Conservation (phyloP, 768 basidiomycete species). For the Amanita polypyramis region DNA sequence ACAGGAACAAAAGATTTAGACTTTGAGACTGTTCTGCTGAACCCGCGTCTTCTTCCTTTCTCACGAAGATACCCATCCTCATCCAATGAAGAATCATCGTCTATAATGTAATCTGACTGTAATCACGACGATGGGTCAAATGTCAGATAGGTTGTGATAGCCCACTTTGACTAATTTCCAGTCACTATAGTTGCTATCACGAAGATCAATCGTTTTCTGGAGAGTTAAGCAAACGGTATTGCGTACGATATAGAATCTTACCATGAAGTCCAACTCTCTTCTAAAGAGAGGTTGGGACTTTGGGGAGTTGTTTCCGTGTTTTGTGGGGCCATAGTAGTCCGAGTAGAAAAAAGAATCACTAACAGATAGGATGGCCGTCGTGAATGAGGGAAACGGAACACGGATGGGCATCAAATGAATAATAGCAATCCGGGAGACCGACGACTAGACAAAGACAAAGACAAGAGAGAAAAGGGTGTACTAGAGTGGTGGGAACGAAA, state of each 20-base stretch:
- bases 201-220: slow-evolving; percentile 1
- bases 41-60: neutral
- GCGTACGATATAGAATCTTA: neutral
- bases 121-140: neutral
- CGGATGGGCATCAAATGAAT: neutral
- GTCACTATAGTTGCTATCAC: neutral
- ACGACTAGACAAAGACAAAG: neutral
- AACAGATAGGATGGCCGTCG: slow-evolving; percentile 4
- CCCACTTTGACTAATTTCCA: neutral
- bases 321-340: neutral
- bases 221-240: neutral
- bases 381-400: slow-evolving; percentile 4
- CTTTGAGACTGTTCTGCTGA: neutral
- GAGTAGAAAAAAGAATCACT: neutral
- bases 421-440: neutral
- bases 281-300: neutral
- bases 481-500: slow-evolving; percentile 6
- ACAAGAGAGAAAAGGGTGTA: no score
- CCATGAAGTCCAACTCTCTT: slow-evolving; percentile 1
- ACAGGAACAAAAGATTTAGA: neutral
- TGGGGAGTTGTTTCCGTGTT: neutral
- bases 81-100: neutral
- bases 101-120: neutral
- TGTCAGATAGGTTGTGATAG: neutral
- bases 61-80: slow-evolving; percentile 1